Conservation (phyloP, 768 basidiomycete species). For the Obba rivulosa region DNA sequence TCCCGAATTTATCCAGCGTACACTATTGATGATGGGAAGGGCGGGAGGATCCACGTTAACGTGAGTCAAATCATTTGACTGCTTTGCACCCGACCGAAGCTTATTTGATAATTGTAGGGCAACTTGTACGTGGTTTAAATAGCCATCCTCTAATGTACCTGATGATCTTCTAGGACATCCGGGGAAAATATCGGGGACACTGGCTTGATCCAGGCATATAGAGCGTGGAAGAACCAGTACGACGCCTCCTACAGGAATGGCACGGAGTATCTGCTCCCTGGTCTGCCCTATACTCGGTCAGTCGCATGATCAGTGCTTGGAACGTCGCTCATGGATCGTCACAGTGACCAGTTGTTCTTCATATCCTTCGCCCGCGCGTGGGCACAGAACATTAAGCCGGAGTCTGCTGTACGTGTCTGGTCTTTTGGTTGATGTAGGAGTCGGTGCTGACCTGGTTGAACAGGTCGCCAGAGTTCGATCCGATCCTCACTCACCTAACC, state of each 20-base stretch:
- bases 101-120: conserved; percentile 39
- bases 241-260: conserved; percentile 50
- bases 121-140: conserved; percentile 53
- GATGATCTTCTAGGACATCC: conserved; percentile 54
- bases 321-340: not conserved
- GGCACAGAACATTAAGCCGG: conserved; percentile 77
- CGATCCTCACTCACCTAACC: conserved; percentile 83
- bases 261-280: conserved; percentile 74
- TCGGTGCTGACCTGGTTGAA: not conserved
- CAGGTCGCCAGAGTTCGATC: conserved; percentile 76
- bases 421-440: not conserved
- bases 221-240: conserved; percentile 86
- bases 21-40: conserved; percentile 79
- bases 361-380: conserved; percentile 86
- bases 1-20: conserved; percentile 44
- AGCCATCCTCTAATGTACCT: not conserved
- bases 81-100: not conserved
- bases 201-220: conserved; percentile 79
- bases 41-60: conserved; percentile 80
- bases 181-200: conserved; percentile 91
- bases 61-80: conserved; percentile 37
- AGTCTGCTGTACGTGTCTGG: conserved; percentile 59
- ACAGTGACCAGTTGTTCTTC: conserved; percentile 91
- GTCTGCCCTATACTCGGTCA: conserved; percentile 69
- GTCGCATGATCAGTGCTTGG: conserved; percentile 5